phyloP scores from a whole-genome alignment of 148 eudicot genomes.

The Beta vulgaris region DNA sequence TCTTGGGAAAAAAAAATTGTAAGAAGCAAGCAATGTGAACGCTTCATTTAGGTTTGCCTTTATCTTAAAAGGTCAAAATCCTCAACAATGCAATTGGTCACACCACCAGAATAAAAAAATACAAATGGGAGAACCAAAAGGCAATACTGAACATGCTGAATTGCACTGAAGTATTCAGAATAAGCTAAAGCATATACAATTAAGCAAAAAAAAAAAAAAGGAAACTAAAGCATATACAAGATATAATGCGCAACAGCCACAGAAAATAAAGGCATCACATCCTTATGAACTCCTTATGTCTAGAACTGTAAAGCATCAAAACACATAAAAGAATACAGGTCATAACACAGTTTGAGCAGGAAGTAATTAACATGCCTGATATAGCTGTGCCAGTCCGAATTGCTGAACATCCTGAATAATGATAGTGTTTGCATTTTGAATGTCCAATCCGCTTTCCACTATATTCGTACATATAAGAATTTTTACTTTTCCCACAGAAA shows the following conservation, averaged over 20 bases:
- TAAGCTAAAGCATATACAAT: too few relatives aligned
- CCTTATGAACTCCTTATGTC: neutral
- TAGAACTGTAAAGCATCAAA: neutral
- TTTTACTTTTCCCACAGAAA: slow-evolving; percentile 62
- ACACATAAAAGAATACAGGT: neutral
- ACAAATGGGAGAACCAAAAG: neutral
- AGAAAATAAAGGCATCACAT: neutral
- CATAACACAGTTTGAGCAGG: neutral
- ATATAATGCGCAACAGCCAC: neutral
- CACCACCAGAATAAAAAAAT: too few relatives aligned
- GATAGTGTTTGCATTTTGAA: slow-evolving; percentile 96
- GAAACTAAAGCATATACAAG: neutral
- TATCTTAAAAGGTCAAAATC: too few relatives aligned
- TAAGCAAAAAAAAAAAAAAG: too few relatives aligned
- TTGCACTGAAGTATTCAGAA: neutral
- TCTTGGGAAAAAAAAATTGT: neutral
- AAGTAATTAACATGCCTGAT: slow-evolving; percentile 59
- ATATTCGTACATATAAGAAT: slow-evolving; percentile 90
- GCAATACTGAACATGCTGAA: neutral
- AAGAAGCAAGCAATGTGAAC: neutral
- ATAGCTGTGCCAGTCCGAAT: slow-evolving; percentile 94
- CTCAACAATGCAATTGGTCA: too few relatives aligned
- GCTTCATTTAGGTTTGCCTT: neutral
- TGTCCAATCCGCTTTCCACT: slow-evolving; percentile 96
- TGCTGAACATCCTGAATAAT: slow-evolving; percentile 92